Evolutionary conservation across 805 yeast genomes (phyloP), one percentile per base, ranked within the genome.

Genomic region (Phaffomyces opuntiae): DNA sequence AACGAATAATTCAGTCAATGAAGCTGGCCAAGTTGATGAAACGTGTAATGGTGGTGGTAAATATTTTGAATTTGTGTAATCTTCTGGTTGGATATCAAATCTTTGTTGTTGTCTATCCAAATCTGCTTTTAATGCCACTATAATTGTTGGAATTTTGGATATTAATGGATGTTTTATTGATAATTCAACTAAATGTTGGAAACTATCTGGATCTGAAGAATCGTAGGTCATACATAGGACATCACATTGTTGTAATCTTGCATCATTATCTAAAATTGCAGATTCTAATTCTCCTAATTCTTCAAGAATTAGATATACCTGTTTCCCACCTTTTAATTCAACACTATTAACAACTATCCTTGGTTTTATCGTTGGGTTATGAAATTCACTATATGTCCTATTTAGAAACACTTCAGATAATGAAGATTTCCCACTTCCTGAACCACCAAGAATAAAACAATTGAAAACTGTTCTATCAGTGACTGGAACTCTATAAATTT

Each of bases 81-180:
- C 82, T 54, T 93, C 98, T 0, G 99, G 99, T 59, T 87, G 96
- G 7, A 75, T 68, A 45, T 78, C 86, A 35, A 83, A 80, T 34
- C 99, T 65, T 58, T 93, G 99, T 58, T 91, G 97, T 60, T 90
- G 98, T 53, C 95, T 81, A 62, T 93, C 99, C 34, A 88, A 69
- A 64, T 93, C 99, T 0, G 99, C 98, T 59, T 93, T 93, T 33
- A 90, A 68, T 0, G 96, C 99, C 1, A 90, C 97, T 57, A 83
- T 87, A 0, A 93, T 81, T 5, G 83, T 75, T 0, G 99, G 99
- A 3, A 93, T 66, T 43, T 75, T 74, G 53, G 82, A 77, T 17
- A 83, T 65, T 31, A 70, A 67, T 2, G 80, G 76, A 56, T 83
- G 80, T 50, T 69, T 73, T 29, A 73, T 68, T 13, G 89, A 67